Evolutionary conservation across 148 eudicot species (phyloP).

Genomic region (Chenopodium quinoa): DNA sequence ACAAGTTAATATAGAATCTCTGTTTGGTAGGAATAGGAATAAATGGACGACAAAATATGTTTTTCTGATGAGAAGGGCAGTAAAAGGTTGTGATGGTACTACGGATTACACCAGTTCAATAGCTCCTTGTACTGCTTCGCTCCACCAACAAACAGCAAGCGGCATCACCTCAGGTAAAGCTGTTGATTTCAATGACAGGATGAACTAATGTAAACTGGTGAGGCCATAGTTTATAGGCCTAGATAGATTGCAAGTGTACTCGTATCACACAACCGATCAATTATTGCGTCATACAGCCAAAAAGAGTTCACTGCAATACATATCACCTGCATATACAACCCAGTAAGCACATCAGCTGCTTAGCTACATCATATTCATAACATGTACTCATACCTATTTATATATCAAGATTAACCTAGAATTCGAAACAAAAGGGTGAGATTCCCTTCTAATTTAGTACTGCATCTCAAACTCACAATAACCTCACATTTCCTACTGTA

Average conservation of each 20-base stretch:
- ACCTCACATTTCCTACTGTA: neutral
- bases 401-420: neutral
- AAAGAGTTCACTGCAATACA: neutral
- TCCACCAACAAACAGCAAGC: neutral
- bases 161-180: neutral
- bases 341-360: neutral
- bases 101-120: neutral
- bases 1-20: neutral
- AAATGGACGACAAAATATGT: neutral
- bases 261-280: neutral
- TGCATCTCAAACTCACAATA: neutral
- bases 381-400: neutral
- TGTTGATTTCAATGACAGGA: neutral
- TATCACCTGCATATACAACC: conserved; percentile 19
- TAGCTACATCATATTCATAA: neutral
- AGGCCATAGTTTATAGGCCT: neutral
- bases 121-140: neutral
- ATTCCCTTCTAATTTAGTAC: neutral
- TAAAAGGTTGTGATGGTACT: no score
- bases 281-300: neutral
- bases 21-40: neutral
- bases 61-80: neutral
- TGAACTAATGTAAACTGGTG: neutral
- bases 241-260: neutral
- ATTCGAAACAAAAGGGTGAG: neutral